Base-by-base conservation (phyloP, 768 basidiomycete genomes). In the Trametes maxima region DNA sequence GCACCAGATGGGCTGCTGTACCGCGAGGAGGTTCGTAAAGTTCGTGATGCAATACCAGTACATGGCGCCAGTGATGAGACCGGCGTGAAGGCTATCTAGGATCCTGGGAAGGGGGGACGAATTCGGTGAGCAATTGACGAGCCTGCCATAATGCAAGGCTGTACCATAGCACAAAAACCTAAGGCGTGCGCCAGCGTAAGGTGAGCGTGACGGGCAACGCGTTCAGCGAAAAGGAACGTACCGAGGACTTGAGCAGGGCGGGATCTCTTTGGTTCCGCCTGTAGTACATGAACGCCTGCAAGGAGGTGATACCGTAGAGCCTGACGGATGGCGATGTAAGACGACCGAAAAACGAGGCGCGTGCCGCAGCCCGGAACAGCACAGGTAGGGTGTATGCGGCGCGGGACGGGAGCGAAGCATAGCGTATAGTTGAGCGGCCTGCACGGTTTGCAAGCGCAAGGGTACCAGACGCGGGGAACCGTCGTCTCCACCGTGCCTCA, bases 201-300 rank as follows among this genome's bases (percentile, higher is more conserved):
- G 25, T 21, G 22, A n/a, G 14, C 21, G 24, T 40, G 1, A 13
- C 10, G 51, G 8, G 21, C 5, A 5, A 21, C 12, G 13, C 14
- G 12, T 10, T 35, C 3, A 49, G 44, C 22, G 7, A 36, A 28
- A 37, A 8, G 19, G 35, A 16, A 51, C 49, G 2, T 19, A 51
- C 51, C 52, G 59, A 36, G 19, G 13, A 7, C 16, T 24, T 35
- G 6, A 60, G 37, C 7, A 19, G n/a, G 1, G 19, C 1, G 22
- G 36, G 44, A 25, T 60, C 59, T 14, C 33, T 47, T 16, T 47
- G 35, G 44, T 54, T 37, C 24, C 28, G 37, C 17, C 22, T 24
- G 46, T 47, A 60, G 25, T 60, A 60, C 45, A 60, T 60, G 43
- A 44, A 60, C 0, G 59, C 45, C 46, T 60, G 59, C 36, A 60